Evolutionary conservation across 768 basidiomycete species (phyloP).

Genomic region (Kwoniella newhampshirensis): DNA sequence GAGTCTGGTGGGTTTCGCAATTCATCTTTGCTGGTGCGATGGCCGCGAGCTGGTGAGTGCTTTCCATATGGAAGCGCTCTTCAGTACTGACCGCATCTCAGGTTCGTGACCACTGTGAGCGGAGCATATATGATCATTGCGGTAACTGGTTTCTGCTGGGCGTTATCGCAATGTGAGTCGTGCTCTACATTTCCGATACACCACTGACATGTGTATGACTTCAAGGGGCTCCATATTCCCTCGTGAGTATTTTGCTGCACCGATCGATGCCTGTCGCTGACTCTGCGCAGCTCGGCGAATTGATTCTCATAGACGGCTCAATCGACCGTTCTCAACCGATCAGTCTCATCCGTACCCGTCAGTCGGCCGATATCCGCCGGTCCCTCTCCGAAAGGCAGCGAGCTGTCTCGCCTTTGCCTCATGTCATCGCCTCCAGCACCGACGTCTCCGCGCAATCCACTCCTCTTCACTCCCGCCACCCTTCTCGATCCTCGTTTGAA

Average conservation of each 20-base stretch:
- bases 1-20: constrained; percentile 76
- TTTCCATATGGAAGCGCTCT: background rate
- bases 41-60: constrained; percentile 75
- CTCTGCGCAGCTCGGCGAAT: constrained; percentile 68
- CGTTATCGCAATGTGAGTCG: constrained; percentile 70
- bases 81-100: constrained; percentile 48
- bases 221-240: constrained; percentile 75
- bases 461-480: constrained; percentile 16
- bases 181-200: background rate
- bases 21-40: constrained; percentile 72
- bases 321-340: constrained; percentile 53
- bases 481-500: constrained; percentile 3
- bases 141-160: constrained; percentile 86
- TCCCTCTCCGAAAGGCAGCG: constrained; percentile 5
- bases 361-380: constrained; percentile 6
- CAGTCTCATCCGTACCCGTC: constrained; percentile 27
- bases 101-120: constrained; percentile 67
- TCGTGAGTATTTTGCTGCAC: constrained; percentile 58
- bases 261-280: constrained; percentile 2
- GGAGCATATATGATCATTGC: constrained; percentile 75
- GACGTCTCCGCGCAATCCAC: constrained; percentile 6
- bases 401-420: constrained; percentile 3
- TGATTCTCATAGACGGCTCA: constrained; percentile 64
- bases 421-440: constrained; percentile 3
- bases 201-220: background rate